Evolutionary conservation across 345 rosid genomes (phyloP).

Genomic region (Pistacia atlantica): DNA sequence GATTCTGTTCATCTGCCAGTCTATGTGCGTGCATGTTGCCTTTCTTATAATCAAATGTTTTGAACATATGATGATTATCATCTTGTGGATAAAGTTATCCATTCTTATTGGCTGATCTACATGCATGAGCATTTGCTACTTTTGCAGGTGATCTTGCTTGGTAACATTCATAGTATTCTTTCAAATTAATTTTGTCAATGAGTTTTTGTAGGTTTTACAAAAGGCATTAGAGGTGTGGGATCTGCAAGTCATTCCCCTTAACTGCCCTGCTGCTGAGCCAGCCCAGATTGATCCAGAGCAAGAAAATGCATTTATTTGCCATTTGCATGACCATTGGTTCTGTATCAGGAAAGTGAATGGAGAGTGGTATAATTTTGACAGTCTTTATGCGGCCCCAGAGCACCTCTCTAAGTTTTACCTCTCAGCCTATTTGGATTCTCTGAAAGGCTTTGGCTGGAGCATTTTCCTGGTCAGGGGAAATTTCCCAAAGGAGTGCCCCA

Average conservation of each 20-base stretch:
- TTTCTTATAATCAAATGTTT: background rate
- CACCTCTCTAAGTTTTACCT: conserved; percentile 91
- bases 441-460: conserved; percentile 91
- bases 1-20: background rate
- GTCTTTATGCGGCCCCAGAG: conserved; percentile 85
- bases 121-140: conserved; percentile 5
- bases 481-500: conserved; percentile 81
- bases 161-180: conserved; percentile 14
- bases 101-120: background rate
- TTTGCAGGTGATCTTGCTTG: conserved; percentile 10
- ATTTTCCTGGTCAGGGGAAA: conserved; percentile 88
- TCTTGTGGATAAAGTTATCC: background rate
- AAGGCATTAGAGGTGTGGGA: conserved; percentile 97
- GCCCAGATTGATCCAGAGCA: conserved; percentile 89
- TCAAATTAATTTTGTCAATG: background rate
- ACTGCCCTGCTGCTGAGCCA: conserved; percentile 87
- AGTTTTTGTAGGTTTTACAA: conserved; percentile 65
- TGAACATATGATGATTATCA: background rate
- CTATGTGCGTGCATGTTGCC: background rate
- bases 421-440: conserved; percentile 80
- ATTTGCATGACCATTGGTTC: conserved; percentile 95
- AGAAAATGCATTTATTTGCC: conserved; percentile 88
- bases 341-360: conserved; percentile 85
- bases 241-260: conserved; percentile 83
- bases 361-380: conserved; percentile 97